A percentile compares a stretch with the other conserved stretches of the same genome.
Evolutionary conservation across 108 stramenopile species (phyloP).

Genomic region (Cyclotella choctawhatcheeana): DNA sequence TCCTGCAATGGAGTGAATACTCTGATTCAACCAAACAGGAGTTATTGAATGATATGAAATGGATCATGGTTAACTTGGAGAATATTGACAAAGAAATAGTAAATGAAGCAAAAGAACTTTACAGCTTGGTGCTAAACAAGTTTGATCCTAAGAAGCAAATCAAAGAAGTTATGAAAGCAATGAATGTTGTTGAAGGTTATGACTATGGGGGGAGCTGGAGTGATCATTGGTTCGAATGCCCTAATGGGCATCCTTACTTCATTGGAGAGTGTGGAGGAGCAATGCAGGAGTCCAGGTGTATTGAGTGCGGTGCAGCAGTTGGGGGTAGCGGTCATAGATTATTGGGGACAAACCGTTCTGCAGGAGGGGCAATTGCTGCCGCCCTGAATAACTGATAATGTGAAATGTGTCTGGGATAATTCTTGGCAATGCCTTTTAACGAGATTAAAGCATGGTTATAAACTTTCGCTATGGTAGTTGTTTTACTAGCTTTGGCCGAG

Average conservation of each 20-base stretch:
- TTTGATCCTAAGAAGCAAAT: not conserved
- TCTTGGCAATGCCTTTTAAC: too few relatives aligned
- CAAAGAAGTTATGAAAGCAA: conserved; percentile 44
- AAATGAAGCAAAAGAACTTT: conserved; percentile 10
- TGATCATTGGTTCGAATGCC: conserved; percentile 63
- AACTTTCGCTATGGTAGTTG: too few relatives aligned
- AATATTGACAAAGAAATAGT: conserved; percentile 1
- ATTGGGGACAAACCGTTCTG: conserved; percentile 17
- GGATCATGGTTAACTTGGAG: not conserved
- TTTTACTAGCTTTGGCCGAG: too few relatives aligned
- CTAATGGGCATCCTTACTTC: conserved; percentile 66
- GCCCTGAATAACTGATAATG: not conserved
- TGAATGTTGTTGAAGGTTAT: conserved; percentile 44
- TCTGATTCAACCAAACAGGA: not conserved
- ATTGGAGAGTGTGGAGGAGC: conserved; percentile 64
- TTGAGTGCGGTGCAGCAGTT: conserved; percentile 53
- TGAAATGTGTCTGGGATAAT: too few relatives aligned
- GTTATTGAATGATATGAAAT: not conserved
- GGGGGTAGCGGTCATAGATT: conserved; percentile 49
- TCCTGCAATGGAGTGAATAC: not conserved
- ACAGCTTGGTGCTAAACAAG: not conserved
- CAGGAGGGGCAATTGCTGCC: conserved; percentile 11
- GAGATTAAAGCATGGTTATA: too few relatives aligned
- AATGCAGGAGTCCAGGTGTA: conserved; percentile 44
- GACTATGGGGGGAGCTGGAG: conserved; percentile 43